These are phyloP conservation scores for Vaccinium macrocarpon DNA, from an alignment of 148 eudicot genomes.

Conservation along the genomic window DNA sequence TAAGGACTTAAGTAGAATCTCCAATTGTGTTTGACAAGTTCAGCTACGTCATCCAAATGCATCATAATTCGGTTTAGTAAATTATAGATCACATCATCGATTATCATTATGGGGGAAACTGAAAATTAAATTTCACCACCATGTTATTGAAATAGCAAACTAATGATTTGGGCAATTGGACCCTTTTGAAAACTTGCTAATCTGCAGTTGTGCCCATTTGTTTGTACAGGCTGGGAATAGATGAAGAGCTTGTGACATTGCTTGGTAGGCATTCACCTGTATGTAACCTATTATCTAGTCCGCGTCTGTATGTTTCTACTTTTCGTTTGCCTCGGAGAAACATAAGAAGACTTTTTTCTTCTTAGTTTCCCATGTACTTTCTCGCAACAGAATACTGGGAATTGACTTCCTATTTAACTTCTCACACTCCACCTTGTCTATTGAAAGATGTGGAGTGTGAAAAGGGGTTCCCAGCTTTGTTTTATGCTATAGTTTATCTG, in stretches of 20 bases:
- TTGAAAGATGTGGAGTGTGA: not conserved
- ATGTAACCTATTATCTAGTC: constrained; percentile 23
- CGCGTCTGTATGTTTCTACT: not conserved
- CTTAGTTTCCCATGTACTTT: not conserved
- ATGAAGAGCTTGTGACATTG: constrained; percentile 87
- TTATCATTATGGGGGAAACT: not conserved
- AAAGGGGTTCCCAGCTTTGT: not conserved
- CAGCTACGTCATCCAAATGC: not conserved
- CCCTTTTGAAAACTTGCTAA: not conserved
- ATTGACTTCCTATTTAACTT: not conserved
- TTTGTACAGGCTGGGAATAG: constrained; percentile 80
- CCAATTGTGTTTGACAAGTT: not conserved
- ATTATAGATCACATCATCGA: not conserved
- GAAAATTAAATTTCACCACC: not conserved
- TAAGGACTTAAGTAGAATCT: not conserved
- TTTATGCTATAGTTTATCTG: not conserved
- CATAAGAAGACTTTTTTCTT: not conserved
- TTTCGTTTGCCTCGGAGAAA: not conserved
- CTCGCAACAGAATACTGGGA: not conserved
- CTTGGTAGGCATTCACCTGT: constrained; percentile 85
- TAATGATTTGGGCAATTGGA: not conserved
- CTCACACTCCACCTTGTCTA: not conserved
- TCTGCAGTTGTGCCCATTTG: not conserved
- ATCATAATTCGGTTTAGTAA: not conserved
- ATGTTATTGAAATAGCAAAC: not conserved